Evolutionary conservation across 306 rosid genomes (phyloP), one percentile per base, ranked within the genome.

Genomic region (Fragaria nilgerrensis): DNA sequence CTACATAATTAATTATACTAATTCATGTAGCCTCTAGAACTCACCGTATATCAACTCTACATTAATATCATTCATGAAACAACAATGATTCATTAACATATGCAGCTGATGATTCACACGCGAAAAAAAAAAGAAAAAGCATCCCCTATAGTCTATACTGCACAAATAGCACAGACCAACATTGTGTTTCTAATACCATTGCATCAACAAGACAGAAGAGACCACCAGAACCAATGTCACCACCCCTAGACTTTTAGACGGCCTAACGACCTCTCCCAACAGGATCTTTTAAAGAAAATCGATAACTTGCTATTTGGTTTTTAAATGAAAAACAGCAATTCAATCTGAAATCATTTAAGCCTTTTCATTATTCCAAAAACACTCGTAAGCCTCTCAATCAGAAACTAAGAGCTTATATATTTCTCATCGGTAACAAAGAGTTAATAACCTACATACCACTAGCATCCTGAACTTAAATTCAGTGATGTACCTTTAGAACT

Each of bases 251-350:
- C n/a, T n/a, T n/a, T n/a, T n/a, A n/a, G n/a, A n/a, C 37, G 16
- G 34, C 11, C 22, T 22, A 37, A 19, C 20, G 45, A 34, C 34
- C 56, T 7, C 59, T 37, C 59, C 58, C 64, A 62, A 59, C 37
- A 61, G 27, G 53, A 58, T 20, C 52, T 15, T 22, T 58, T n/a
- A 14, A 43, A 36, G 22, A 9, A 39, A 53, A 68, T 36, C 22
- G 29, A 77, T 5, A 53, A 68, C 65, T 69, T 43, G 19, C 70
- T 45, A 77, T 52, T 69, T n/a, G 59, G n/a, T 16, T 23, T 41
- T 39, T 45, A 68, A 65, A 70, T 78, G n/a, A 27, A 41, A 69
- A 59, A 61, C 23, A 45, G 70, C 68, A 70, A 71, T 48, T 23
- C 22, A 44, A 68, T 43, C 23, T 25, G 17, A 32, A 22, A 23